phyloP scores from a whole-genome alignment of 208 protist species.

The Phytomonas sp. region DNA sequence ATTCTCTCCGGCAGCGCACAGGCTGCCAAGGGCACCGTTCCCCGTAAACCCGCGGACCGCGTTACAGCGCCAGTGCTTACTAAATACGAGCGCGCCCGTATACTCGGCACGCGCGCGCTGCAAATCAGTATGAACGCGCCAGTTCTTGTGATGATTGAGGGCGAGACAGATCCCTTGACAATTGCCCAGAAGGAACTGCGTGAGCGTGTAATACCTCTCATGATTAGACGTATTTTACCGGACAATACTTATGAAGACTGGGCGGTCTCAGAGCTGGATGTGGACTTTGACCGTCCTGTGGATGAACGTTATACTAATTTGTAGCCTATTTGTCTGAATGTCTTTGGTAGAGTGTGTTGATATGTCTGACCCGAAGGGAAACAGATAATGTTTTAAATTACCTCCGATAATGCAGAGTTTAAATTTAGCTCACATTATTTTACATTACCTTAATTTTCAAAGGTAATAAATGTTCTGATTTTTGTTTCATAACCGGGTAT shows the following conservation, averaged over 20 bases:
- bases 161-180: slow-evolving; percentile 96
- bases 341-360: not conserved
- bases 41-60: slow-evolving; percentile 44
- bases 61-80: slow-evolving; percentile 97
- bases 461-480: not conserved
- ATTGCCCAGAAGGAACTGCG: slow-evolving; percentile 97
- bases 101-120: slow-evolving; percentile 97
- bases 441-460: not conserved
- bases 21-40: slow-evolving; percentile 26
- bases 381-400: not conserved
- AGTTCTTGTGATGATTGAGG: slow-evolving; percentile 94
- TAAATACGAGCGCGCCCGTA: slow-evolving; percentile 97
- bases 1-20: slow-evolving; percentile 45
- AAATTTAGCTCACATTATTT: not conserved
- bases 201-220: slow-evolving; percentile 96
- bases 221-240: slow-evolving; percentile 94
- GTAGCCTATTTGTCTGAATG: slow-evolving; percentile 12
- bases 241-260: slow-evolving; percentile 93
- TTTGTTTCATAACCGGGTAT: not conserved
- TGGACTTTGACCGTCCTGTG: slow-evolving; percentile 78
- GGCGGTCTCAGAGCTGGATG: slow-evolving; percentile 71
- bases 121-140: slow-evolving; percentile 99
- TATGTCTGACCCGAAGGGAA: not conserved
- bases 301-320: slow-evolving; percentile 87
- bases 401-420: not conserved